Evolutionary conservation across 306 rosid genomes (phyloP), one percentile per base, ranked within the genome.

Genomic region (Sophora flavescens): DNA sequence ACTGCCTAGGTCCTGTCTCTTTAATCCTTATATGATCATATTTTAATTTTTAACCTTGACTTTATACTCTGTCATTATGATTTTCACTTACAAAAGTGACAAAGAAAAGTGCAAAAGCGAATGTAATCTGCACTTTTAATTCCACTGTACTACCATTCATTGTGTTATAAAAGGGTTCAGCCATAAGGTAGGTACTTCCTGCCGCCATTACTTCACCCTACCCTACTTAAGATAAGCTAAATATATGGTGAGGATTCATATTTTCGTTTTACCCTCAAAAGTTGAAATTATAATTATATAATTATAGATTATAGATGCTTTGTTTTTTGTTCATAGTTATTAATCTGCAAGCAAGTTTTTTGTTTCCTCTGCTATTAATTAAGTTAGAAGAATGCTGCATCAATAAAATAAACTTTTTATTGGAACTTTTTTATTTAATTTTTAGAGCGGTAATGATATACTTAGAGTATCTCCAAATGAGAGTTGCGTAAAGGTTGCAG

Each of bases 131-230:
- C n/a, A 22, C 33, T 18, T 76, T 13, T 45, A 17, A 36, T 57
- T 68, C 36, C 52, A 60, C 12, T 50, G 8, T 3, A 45, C 32
- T 35, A 26, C 6, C 28, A 47, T 71, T 62, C 16, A 45, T 71
- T 62, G 30, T 62, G 30, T 13, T 16, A 61, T 30, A 39, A 12
- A 53, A 13, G 15, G 69, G 52, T 30, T 45, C 39, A 39, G 44
- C 33, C 41, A 44, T 63, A 30, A 16, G 53, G 13, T 64, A 41
- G 41, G 13, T 64, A 41, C 18, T 36, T 36, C 22, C 18, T 38
- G 82, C 50, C 33, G 42, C 68, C 83, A 39, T 6, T 61, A 77
- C 61, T 44, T 58, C 81, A 67, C 68, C 51, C 75, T 57, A 13
- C 41, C 54, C 36, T 35, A 65, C 57, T 15, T 2, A 26, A 4